Conservation (phyloP, 2,329 filamentous ascomycete genomes). For the Fusarium brachygibbosum region DNA sequence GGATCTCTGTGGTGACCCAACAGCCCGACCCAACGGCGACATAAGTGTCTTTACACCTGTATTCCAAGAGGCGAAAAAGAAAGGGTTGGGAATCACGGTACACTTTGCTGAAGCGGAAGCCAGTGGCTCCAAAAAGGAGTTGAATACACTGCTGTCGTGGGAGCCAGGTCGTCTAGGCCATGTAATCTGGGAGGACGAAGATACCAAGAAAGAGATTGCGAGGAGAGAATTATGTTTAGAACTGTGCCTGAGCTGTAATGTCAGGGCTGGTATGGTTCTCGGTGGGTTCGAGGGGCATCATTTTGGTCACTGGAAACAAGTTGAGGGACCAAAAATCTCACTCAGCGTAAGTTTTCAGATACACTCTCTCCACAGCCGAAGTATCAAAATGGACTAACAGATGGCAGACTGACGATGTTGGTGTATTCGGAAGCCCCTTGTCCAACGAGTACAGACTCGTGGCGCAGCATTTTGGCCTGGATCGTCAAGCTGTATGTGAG, state of each 20-base stretch:
- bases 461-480: constrained; percentile 76
- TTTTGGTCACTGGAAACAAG: constrained; percentile 78
- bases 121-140: constrained; percentile 70
- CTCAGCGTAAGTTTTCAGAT: constrained; percentile 71
- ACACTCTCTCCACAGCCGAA: not conserved
- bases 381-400: constrained; percentile 7
- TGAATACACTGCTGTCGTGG: constrained; percentile 74
- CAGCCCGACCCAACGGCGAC: constrained; percentile 64
- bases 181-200: constrained; percentile 79
- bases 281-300: constrained; percentile 79
- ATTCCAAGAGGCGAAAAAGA: constrained; percentile 68
- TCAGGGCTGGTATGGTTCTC: constrained; percentile 78
- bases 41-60: constrained; percentile 70
- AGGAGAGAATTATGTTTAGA: constrained; percentile 74
- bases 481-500: constrained; percentile 59
- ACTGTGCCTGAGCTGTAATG: constrained; percentile 84
- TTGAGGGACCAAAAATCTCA: constrained; percentile 71
- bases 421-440: constrained; percentile 80
- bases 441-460: constrained; percentile 84
- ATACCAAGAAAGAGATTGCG: constrained; percentile 68
- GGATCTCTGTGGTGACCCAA: constrained; percentile 83
- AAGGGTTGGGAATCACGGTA: constrained; percentile 74
- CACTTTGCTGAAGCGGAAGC: constrained; percentile 81
- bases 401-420: constrained; percentile 82
- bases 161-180: constrained; percentile 79